Base-by-base conservation (phyloP, 1,139 yeast genomes). In the Scheffersomyces titani region DNA sequence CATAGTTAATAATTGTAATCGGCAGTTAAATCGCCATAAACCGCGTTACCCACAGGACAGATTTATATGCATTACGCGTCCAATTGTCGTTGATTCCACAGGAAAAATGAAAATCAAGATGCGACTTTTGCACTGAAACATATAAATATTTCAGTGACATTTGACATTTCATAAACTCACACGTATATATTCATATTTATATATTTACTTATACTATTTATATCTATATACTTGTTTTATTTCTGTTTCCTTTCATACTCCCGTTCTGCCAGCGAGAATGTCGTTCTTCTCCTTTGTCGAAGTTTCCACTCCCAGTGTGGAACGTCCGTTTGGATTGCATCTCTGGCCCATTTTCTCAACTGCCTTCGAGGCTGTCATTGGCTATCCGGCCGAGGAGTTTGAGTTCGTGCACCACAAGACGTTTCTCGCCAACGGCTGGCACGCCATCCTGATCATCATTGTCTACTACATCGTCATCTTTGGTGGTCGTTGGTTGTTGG, bases 301-400 rank as follows among this genome's bases (percentile, higher is more conserved):
- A 53, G 44, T 60, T 50, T 51, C 71, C 24, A 51, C 63, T 50
- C 98, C 98, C 49, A 77, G 89, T 49, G 69, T 92, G 55, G 90
- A 90, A 54, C 83, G 91, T 61, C 98, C 98, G 19, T 94, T 93
- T 73, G 99, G 99, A 52, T 62, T 94, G 55, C 84, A 90, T 67
- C 80, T 94, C 61, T 94, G 97, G 97, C 96, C 97, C 40, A 76
- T 93, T 59, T 92, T 94, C 73, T 85, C 88, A 68, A 76, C 76
- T 61, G 76, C 76, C 30, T 87, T 87, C 65, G 83, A 80, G 59
- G 57, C 68, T 54, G 67, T 82, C 44, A 73, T 77, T 51, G 93
- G 92, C 47, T 86, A 85, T 69, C 79, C 84, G 1, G 96, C 97
- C 49, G 88, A 87, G 59, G 85, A 88, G 55, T 94, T 94, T 70